Percentiles rank a stretch among this genome's conserved stretches.
Conservation (phyloP, 345 rosid genomes). For the Leavenworthia alabamica region DNA sequence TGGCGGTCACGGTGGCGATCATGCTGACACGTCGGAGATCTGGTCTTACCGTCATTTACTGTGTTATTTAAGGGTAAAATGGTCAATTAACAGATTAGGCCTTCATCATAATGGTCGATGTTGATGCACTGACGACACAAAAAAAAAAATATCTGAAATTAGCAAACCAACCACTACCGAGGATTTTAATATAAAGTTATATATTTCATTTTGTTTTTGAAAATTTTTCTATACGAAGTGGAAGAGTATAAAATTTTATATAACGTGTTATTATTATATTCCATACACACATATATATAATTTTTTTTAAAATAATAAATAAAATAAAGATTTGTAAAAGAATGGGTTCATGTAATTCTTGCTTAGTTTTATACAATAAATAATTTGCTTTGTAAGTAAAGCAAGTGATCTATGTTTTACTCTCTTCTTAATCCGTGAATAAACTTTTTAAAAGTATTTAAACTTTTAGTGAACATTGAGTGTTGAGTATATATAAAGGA, state of each 20-base stretch:
- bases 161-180: constrained; percentile 1
- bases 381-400: constrained; percentile 20
- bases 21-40: neutral
- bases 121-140: neutral
- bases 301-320: neutral
- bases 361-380: neutral
- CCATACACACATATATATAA: neutral
- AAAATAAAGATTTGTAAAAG: neutral
- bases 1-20: neutral
- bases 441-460: neutral
- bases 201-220: neutral
- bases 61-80: neutral
- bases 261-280: neutral
- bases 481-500: constrained; percentile 7
- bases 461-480: neutral
- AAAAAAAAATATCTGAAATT: neutral
- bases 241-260: too few relatives aligned
- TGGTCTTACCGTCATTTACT: constrained; percentile 20
- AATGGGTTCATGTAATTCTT: neutral
- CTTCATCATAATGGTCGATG: neutral
- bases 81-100: neutral
- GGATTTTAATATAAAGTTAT: neutral
- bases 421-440: neutral
- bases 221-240: neutral
- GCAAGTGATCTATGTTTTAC: constrained; percentile 10